These are phyloP conservation scores for Saccharomycopsis sp. DNA, from an alignment of 805 yeast species.

Conservation along the genomic window DNA sequence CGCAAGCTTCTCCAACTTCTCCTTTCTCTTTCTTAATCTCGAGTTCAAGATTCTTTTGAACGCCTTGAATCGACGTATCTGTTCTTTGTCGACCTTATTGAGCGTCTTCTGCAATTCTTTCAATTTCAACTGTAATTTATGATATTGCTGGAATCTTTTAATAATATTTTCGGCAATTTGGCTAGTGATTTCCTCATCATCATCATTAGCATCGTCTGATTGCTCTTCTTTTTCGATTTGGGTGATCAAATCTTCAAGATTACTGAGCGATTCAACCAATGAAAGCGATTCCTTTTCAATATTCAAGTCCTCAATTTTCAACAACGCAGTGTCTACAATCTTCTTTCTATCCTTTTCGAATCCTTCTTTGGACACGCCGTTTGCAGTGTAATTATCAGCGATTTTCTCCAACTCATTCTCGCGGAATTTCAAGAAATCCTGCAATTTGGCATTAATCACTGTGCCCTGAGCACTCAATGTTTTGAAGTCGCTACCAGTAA, in stretches of 20 bases:
- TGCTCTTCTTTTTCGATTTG: conserved; percentile 3
- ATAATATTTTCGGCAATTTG: conserved; percentile 13
- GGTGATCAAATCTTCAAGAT: conserved; percentile 6
- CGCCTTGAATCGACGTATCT: conserved; percentile 13
- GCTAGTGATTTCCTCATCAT: conserved; percentile 9
- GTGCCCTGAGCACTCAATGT: conserved; percentile 16
- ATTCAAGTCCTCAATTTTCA: conserved; percentile 19
- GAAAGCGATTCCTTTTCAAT: conserved; percentile 16
- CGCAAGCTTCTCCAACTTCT: conserved; percentile 7
- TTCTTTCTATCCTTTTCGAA: conserved; percentile 19
- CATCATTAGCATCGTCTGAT: background rate
- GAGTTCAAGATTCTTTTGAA: conserved; percentile 16
- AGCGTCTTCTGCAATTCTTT: conserved; percentile 8
- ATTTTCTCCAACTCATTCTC: conserved; percentile 7
- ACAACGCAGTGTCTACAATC: conserved; percentile 5
- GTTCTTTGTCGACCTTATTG: conserved; percentile 16
- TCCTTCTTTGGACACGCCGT: conserved; percentile 8
- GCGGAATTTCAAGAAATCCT: conserved; percentile 1
- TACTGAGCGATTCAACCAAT: conserved; percentile 14
- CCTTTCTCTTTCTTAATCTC: conserved; percentile 19
- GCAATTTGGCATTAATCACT: conserved; percentile 25
- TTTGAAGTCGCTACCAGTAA: conserved; percentile 23
- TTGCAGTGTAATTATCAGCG: conserved; percentile 5
- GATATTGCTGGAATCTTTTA: conserved; percentile 5
- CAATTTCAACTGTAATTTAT: conserved; percentile 3